These are phyloP conservation scores for Rhodamnia rubescens DNA, from an alignment of 345 rosid genomes.

Conservation along the genomic window DNA sequence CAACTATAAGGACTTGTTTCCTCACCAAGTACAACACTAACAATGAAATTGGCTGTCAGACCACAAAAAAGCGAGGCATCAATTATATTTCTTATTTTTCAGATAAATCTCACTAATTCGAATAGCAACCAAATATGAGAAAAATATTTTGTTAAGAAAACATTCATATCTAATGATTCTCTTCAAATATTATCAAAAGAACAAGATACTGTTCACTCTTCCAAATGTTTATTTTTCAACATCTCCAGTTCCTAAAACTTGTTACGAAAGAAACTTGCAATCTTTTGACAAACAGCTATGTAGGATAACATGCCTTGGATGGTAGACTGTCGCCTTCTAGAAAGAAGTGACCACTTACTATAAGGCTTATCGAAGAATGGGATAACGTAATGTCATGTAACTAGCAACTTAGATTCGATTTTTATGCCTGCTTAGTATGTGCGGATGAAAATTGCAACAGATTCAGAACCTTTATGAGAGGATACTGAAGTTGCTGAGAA, in stretches of 20 bases:
- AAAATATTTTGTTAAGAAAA: too few species aligned
- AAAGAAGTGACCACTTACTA: not conserved
- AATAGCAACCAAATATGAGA: not conserved
- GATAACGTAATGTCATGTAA: too few species aligned
- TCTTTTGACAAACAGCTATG: not conserved
- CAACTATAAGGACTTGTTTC: not conserved
- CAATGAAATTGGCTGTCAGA: constrained; percentile 2
- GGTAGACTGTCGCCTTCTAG: not conserved
- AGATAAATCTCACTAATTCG: not conserved
- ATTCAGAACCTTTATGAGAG: too few species aligned
- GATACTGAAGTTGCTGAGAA: too few species aligned
- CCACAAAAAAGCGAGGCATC: not conserved
- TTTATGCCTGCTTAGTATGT: too few species aligned
- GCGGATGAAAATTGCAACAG: too few species aligned
- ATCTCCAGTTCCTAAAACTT: not conserved
- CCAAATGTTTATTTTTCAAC: not conserved
- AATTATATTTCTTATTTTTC: not conserved
- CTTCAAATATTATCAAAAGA: too few species aligned
- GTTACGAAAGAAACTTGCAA: not conserved
- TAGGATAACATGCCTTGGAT: too few species aligned
- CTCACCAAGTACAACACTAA: constrained; percentile 1
- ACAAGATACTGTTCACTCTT: not conserved
- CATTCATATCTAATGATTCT: not conserved
- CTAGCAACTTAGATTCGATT: too few species aligned
- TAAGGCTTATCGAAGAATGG: too few species aligned